Conservation (phyloP, 2,329 filamentous ascomycete species). For the Dothideomycetidae sp. region DNA sequence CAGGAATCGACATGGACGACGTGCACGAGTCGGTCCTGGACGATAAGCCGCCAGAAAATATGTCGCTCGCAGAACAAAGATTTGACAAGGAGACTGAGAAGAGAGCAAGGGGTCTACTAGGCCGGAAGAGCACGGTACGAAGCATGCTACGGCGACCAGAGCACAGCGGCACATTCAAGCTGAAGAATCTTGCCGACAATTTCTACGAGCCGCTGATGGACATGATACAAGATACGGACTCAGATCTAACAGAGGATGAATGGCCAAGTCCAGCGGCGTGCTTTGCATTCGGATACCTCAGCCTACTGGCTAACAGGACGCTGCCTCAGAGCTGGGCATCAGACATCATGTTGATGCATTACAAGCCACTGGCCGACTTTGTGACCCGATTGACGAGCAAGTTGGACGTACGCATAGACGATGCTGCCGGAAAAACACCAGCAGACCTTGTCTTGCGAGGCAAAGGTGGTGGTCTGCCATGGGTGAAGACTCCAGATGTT, state of each 20-base stretch:
- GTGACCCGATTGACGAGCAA: constrained; percentile 16
- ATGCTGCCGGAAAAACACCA: constrained; percentile 13
- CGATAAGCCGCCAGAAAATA: constrained; percentile 14
- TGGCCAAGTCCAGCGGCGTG: constrained; percentile 59
- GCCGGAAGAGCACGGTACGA: constrained; percentile 44
- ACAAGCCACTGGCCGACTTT: constrained; percentile 26
- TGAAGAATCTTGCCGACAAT: constrained; percentile 57
- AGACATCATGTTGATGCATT: constrained; percentile 40
- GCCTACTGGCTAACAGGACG: constrained; percentile 51
- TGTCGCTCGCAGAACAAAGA: constrained; percentile 15
- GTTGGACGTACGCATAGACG: constrained; percentile 16
- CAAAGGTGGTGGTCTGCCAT: constrained; percentile 16
- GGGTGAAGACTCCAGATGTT: constrained; percentile 11
- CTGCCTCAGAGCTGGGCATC: constrained; percentile 49
- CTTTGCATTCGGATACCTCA: constrained; percentile 64
- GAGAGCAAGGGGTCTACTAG: constrained; percentile 36
- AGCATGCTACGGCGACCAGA: constrained; percentile 51
- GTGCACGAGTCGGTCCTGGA: constrained; percentile 26
- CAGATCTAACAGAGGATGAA: constrained; percentile 40
- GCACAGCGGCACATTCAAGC: constrained; percentile 57
- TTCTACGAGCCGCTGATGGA: constrained; percentile 59
- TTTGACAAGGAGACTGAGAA: constrained; percentile 19
- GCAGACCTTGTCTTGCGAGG: constrained; percentile 1
- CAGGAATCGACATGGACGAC: constrained; percentile 31
- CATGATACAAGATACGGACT: constrained; percentile 41